These are phyloP conservation scores for Neurospora intermedia DNA, from an alignment of 495 filamentous ascomycete genomes.

Conservation along the genomic window DNA sequence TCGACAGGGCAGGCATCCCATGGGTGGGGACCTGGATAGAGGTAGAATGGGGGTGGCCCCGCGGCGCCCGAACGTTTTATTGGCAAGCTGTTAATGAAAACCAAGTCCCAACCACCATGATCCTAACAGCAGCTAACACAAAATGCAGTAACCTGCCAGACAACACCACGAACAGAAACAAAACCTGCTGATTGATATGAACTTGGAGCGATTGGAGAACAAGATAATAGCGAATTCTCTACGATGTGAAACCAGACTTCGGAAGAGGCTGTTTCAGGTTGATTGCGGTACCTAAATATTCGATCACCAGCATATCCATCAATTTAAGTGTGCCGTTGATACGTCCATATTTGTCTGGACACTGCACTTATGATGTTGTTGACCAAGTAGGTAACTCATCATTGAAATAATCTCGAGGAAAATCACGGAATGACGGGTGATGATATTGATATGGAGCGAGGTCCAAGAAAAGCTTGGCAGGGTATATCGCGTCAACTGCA, in stretches of 20 bases:
- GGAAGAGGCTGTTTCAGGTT: background rate
- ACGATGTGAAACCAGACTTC: background rate
- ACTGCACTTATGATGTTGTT: background rate
- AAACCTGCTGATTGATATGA: background rate
- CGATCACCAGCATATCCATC: background rate
- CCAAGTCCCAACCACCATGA: background rate
- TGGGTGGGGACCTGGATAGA: background rate
- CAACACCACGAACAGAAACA: background rate
- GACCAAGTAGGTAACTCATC: background rate
- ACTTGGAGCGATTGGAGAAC: background rate
- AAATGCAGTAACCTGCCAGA: background rate
- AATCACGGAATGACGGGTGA: background rate
- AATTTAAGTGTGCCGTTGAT: background rate
- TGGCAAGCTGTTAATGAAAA: background rate
- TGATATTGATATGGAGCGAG: background rate
- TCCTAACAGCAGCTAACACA: background rate
- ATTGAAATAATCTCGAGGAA: background rate
- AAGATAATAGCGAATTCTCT: background rate
- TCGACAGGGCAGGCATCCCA: background rate
- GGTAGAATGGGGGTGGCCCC: background rate
- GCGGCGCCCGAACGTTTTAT: background rate
- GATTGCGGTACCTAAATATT: background rate
- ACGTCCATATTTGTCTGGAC: background rate
- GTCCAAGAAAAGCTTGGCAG: background rate
- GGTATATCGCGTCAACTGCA: background rate